Base-by-base conservation (phyloP, 164 flowering plant genomes). In the Vitis amurensis region DNA sequence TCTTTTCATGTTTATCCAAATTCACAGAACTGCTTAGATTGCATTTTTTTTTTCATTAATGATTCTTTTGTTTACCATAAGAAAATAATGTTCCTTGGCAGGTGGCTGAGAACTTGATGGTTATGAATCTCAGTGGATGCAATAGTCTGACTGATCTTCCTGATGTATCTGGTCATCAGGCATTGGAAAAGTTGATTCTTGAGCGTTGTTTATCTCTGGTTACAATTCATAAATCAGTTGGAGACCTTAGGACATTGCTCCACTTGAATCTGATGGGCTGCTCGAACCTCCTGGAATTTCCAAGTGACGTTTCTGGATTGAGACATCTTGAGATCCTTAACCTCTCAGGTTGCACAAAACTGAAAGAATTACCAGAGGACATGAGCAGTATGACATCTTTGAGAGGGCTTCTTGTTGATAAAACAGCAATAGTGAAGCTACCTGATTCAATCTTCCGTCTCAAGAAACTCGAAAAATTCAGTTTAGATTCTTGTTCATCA, bases 221-320 rank as follows among this genome's bases (percentile, higher is more conserved):
- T 14, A 55, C 53, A 53, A 64, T 82, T 31, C 81, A 79, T 53
- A 61, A 73, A 49, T 79, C 83, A 47, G 56, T 77, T 16, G 79
- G 79, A 8, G 71, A 73, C 19, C 3, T 79, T 73, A 62, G 14
- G 48, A 9, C 65, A 1, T 64, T 82, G 62, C 55, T 61, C 11
- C 48, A 66, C 61, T 71, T 79, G 69, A 73, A 80, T 71, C 68
- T 83, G 30, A 66, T 49, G 55, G 65, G 51, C 27, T 83, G 86
- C 65, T 11, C 63, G 11, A 80, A 70, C 55, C 73, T 83, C 29
- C 47, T 66, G 15, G 68, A 78, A 13, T 71, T 83, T 50, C 78
- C 80, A 15, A 68, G 50, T 55, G 80, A 82, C 68, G 74, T 79
- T 12, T 77, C 81, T 37, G 83, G 83, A 31, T 55, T 79, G 69